A percentile compares a stretch with the other conserved stretches of the same genome.
Conservation (phyloP, 176 grass and related monocot genomes). For the Coix lacrymajobi region DNA sequence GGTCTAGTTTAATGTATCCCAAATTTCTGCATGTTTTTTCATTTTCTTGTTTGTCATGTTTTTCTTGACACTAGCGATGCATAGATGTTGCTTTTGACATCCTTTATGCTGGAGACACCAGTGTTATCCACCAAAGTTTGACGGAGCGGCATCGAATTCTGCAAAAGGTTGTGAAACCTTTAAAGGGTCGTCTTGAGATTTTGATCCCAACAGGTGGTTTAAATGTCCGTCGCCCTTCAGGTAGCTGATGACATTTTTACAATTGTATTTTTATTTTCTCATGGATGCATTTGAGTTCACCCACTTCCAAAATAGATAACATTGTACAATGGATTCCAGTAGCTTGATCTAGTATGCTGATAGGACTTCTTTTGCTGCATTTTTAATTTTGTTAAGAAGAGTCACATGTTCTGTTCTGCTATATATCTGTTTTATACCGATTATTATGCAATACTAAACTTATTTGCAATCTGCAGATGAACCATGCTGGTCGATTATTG, state of each 20-base stretch:
- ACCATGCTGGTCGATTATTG: conserved; percentile 86
- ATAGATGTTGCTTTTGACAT: conserved; percentile 97
- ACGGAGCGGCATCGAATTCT: conserved; percentile 68
- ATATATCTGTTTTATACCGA: background rate
- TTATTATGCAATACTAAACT: background rate
- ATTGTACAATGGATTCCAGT: background rate
- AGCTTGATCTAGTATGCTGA: background rate
- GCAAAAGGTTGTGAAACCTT: conserved; percentile 66
- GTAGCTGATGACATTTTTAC: conserved; percentile 34
- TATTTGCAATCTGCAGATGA: conserved; percentile 57
- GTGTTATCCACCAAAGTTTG: conserved; percentile 91
- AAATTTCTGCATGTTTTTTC: conserved; percentile 17
- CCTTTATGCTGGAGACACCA: conserved; percentile 89
- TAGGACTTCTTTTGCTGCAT: background rate
- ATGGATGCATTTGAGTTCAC: background rate
- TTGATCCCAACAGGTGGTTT: conserved; percentile 76
- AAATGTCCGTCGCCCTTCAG: conserved; percentile 50
- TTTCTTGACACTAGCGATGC: conserved; percentile 51
- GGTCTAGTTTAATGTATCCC: conserved; percentile 8
- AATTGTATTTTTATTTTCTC: background rate
- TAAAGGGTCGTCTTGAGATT: conserved; percentile 82
- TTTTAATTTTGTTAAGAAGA: conserved; percentile 16
- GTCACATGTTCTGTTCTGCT: background rate
- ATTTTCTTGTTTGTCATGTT: conserved; percentile 17
- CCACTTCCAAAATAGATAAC: background rate